These are phyloP conservation scores for Sideroxylon spinosum DNA, from an alignment of 179 eudicot genomes.

Conservation along the genomic window DNA sequence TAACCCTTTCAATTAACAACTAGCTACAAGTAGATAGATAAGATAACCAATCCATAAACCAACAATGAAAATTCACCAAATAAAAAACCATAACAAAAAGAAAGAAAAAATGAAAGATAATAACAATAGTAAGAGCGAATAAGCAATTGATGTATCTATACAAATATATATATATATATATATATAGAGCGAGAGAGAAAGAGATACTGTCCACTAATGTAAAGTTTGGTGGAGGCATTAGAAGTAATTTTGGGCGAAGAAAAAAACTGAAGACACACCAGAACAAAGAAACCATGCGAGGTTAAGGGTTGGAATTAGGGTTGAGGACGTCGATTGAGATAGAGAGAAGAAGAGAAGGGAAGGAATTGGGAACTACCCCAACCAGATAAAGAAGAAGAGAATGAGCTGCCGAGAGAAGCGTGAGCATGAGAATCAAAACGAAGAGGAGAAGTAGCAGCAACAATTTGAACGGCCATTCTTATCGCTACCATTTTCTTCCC, in stretches of 20 bases:
- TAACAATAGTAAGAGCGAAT: no score
- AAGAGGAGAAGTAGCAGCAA: not conserved
- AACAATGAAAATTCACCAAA: no score
- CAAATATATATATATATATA: no score
- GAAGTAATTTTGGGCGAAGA: constrained; percentile 19
- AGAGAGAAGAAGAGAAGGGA: not conserved
- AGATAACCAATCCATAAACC: no score
- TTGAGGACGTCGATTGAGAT: not conserved
- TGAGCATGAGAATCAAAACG: no score
- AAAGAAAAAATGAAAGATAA: no score
- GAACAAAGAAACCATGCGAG: not conserved
- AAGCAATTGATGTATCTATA: no score
- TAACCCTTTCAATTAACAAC: no score
- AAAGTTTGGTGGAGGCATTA: constrained; percentile 31
- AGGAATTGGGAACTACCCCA: not conserved
- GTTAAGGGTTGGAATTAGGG: not conserved
- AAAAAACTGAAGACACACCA: constrained; percentile 23
- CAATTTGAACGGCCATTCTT: not conserved
- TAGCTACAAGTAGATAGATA: no score
- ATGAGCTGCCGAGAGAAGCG: no score
- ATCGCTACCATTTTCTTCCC: not conserved
- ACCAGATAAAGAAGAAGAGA: not conserved
- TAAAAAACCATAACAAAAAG: no score
- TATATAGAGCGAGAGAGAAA: constrained; percentile 9
- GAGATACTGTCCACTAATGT: constrained; percentile 32